Conservation (phyloP, 148 eudicot genomes). For the Rheum nobile region DNA sequence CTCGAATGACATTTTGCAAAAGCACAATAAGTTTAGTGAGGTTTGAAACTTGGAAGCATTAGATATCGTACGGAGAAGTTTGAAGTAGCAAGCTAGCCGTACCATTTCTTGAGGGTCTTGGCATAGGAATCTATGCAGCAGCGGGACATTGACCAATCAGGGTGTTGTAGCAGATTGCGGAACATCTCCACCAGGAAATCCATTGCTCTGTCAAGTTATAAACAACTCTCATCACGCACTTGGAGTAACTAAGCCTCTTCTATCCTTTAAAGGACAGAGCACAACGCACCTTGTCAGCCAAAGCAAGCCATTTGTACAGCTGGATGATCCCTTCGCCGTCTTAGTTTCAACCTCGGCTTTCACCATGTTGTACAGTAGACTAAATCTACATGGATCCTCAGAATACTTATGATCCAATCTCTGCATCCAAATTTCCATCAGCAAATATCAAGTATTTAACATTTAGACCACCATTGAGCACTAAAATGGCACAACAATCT, state of each 20-base stretch:
- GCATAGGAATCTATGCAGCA: conserved; percentile 66
- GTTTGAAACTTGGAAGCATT: not conserved
- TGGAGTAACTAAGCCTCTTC: too few species aligned
- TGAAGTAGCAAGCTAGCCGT: conserved; percentile 94
- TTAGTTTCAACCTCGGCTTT: conserved; percentile 78
- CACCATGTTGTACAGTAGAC: conserved; percentile 58
- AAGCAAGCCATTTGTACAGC: conserved; percentile 88
- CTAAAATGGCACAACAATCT: too few species aligned
- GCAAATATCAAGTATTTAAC: too few species aligned
- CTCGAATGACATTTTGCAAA: too few species aligned
- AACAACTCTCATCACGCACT: not conserved
- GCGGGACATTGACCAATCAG: conserved; percentile 71
- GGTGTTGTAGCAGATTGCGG: conserved; percentile 50
- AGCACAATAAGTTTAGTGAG: not conserved
- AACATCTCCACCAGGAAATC: conserved; percentile 87
- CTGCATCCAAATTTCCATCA: too few species aligned
- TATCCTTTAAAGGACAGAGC: not conserved
- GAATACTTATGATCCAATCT: conserved; percentile 66
- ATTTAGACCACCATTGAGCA: too few species aligned
- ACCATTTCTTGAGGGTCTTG: conserved; percentile 91
- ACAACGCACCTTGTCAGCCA: conserved; percentile 54
- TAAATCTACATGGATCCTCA: conserved; percentile 57
- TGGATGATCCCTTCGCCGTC: conserved; percentile 77
- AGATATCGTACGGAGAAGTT: conserved; percentile 48
- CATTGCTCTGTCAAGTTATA: conserved; percentile 36